phyloP scores from a whole-genome alignment of 2,329 filamentous ascomycete species.

The Tolypocladium tropicale region DNA sequence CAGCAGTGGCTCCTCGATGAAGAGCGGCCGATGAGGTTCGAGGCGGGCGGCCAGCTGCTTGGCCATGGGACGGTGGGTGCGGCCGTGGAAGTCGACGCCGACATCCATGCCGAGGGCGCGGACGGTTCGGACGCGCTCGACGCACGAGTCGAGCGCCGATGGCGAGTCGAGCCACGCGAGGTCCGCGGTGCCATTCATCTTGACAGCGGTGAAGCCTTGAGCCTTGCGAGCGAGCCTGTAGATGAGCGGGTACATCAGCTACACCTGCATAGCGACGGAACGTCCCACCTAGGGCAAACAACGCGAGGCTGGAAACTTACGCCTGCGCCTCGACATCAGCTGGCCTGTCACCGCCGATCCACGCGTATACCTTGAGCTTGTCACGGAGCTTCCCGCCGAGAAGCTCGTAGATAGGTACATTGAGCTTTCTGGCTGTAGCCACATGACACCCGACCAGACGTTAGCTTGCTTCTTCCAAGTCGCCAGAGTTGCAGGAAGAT shows the following conservation, averaged over 20 bases:
- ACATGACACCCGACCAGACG: too few relatives aligned
- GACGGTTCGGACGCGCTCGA: slow-evolving; percentile 58
- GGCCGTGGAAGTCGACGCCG: slow-evolving; percentile 69
- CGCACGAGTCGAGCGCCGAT: slow-evolving; percentile 46
- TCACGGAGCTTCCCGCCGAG: slow-evolving; percentile 65
- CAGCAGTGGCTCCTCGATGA: slow-evolving; percentile 47
- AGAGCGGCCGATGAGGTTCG: slow-evolving; percentile 59
- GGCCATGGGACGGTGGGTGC: slow-evolving; percentile 71
- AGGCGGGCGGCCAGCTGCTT: slow-evolving; percentile 63
- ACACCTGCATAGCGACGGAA: too few relatives aligned
- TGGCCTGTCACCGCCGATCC: slow-evolving; percentile 29
- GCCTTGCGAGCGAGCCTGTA: slow-evolving; percentile 42
- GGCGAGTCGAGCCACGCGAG: slow-evolving; percentile 69
- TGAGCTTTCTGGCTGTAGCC: slow-evolving; percentile 30
- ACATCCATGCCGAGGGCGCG: slow-evolving; percentile 61
- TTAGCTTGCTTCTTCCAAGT: background rate
- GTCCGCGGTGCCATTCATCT: slow-evolving; percentile 75
- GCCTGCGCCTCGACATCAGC: slow-evolving; percentile 54
- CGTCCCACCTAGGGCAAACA: too few relatives aligned
- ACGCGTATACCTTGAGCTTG: slow-evolving; percentile 23
- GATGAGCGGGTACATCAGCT: background rate
- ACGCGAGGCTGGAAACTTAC: slow-evolving; percentile 22
- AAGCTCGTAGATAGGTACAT: slow-evolving; percentile 62
- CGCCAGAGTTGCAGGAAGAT: too few relatives aligned
- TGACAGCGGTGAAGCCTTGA: slow-evolving; percentile 57